Conservation (phyloP, 169 alveolate species). For the Plasmodium adleri region DNA sequence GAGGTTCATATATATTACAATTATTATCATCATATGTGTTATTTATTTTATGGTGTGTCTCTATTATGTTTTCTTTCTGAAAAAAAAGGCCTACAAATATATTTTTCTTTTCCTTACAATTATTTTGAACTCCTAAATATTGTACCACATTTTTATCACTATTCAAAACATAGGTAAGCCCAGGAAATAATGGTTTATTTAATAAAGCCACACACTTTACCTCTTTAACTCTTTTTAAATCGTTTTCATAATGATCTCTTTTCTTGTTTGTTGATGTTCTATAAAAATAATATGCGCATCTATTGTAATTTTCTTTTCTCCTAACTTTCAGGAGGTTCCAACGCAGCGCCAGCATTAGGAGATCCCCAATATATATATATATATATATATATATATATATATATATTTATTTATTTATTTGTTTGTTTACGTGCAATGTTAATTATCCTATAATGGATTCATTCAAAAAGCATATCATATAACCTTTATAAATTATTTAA, state of each 20-base stretch:
- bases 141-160: slow-evolving; percentile 26
- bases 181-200: slow-evolving; percentile 71
- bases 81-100: slow-evolving; percentile 58
- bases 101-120: not conserved
- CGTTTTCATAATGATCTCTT: slow-evolving; percentile 2
- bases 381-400: too few species aligned
- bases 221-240: slow-evolving; percentile 26
- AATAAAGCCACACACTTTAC: slow-evolving; percentile 20
- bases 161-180: slow-evolving; percentile 52
- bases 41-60: not conserved
- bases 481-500: too few species aligned
- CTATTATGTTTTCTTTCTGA: slow-evolving; percentile 20
- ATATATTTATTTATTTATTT: too few species aligned
- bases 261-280: slow-evolving; percentile 17
- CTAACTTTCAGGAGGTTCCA: slow-evolving; percentile 3
- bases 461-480: too few species aligned
- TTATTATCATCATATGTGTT: not conserved
- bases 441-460: too few species aligned
- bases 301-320: not conserved
- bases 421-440: too few species aligned
- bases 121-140: slow-evolving; percentile 8
- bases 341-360: slow-evolving; percentile 1
- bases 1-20: not conserved
- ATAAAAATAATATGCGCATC: slow-evolving; percentile 5
- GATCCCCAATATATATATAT: not conserved